A percentile compares a stretch with the other conserved stretches of the same genome.
Evolutionary conservation across 306 rosid species (phyloP).

Genomic region (Sphenostylis stenocarpa): DNA sequence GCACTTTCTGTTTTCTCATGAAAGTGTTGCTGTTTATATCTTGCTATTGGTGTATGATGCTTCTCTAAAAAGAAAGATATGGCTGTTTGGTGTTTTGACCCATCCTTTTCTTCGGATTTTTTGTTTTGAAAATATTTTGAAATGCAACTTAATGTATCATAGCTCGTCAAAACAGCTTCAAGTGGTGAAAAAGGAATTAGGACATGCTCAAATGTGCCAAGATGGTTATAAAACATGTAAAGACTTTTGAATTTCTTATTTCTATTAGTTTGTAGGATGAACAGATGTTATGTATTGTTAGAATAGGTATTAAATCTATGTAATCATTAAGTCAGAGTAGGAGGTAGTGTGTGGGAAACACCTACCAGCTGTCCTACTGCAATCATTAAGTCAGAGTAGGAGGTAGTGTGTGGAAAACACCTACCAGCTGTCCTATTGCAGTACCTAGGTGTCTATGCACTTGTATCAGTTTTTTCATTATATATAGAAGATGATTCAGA

Average conservation of each 20-base stretch:
- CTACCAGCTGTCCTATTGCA: too few relatives aligned
- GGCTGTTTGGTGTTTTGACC: not conserved
- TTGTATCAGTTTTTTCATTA: too few relatives aligned
- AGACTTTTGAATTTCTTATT: not conserved
- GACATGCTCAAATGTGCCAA: not conserved
- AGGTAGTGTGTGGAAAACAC: too few relatives aligned
- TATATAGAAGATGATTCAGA: too few relatives aligned
- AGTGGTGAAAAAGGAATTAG: not conserved
- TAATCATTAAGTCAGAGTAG: too few relatives aligned
- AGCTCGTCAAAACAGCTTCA: not conserved
- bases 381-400: too few relatives aligned
- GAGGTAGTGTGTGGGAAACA: too few relatives aligned
- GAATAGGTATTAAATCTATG: too few relatives aligned
- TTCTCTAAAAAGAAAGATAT: not conserved
- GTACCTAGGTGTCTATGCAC: too few relatives aligned
- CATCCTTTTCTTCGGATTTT: not conserved
- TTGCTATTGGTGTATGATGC: not conserved
- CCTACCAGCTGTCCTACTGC: too few relatives aligned
- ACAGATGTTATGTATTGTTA: not conserved
- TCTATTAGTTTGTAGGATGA: not conserved
- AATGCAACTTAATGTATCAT: not conserved
- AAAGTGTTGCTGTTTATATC: constrained; percentile 1
- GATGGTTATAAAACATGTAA: not conserved
- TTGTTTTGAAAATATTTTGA: not conserved
- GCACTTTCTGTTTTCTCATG: not conserved